Percentiles rank a stretch among this genome's conserved stretches.
Evolutionary conservation across 306 rosid genomes (phyloP).

Genomic region (Vigna unguiculata): DNA sequence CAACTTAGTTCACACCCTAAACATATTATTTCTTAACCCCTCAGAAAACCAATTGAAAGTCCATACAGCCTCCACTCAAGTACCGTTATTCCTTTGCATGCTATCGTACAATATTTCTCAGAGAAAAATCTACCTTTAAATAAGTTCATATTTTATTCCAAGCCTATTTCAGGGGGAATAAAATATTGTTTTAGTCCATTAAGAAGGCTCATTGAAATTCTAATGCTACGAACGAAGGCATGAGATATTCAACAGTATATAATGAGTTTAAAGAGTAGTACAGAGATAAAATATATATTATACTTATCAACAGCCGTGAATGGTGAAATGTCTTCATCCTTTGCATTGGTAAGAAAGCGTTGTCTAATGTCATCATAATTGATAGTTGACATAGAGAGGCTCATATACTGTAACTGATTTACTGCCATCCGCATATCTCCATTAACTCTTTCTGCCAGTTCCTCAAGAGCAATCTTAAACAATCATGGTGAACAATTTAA

Average conservation of each 20-base stretch:
- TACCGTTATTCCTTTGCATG: slow-evolving; percentile 11
- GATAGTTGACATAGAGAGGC: slow-evolving; percentile 87
- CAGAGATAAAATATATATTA: slow-evolving; percentile 31
- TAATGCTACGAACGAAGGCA: slow-evolving; percentile 21
- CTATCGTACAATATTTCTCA: not conserved
- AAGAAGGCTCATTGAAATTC: not conserved
- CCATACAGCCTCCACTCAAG: slow-evolving; percentile 7
- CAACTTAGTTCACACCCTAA: not conserved
- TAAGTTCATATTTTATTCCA: not conserved
- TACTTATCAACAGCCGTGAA: slow-evolving; percentile 98
- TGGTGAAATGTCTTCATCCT: slow-evolving; percentile 97
- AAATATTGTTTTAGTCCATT: slow-evolving; percentile 1
- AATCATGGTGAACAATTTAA: slow-evolving; percentile 22
- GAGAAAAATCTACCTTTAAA: slow-evolving; percentile 22
- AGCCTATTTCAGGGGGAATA: slow-evolving; percentile 15
- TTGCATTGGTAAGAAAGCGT: slow-evolving; percentile 71
- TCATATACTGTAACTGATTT: slow-evolving; percentile 92
- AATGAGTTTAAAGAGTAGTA: slow-evolving; percentile 12
- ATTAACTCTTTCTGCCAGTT: slow-evolving; percentile 88
- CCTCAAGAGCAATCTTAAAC: slow-evolving; percentile 90
- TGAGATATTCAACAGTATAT: slow-evolving; percentile 11
- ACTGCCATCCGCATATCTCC: slow-evolving; percentile 99
- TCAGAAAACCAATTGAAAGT: slow-evolving; percentile 11
- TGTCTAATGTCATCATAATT: slow-evolving; percentile 84
- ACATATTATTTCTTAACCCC: slow-evolving; percentile 20